Percentiles rank a stretch among this genome's conserved stretches.
Evolutionary conservation across 306 rosid species (phyloP).

Genomic region (Prinsepia uniflora): DNA sequence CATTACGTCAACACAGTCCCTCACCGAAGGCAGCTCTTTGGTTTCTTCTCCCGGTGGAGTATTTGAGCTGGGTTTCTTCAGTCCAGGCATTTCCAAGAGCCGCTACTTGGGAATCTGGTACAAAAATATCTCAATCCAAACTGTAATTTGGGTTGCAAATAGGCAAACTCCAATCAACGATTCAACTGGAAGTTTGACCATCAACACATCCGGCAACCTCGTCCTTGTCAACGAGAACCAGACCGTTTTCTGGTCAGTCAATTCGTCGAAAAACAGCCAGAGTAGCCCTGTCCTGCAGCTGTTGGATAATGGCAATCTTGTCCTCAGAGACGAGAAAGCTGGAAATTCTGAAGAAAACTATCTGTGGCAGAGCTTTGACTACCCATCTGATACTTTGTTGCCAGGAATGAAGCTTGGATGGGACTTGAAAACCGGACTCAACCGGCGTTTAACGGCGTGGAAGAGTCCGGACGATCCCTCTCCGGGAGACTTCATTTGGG

Average conservation of each 20-base stretch:
- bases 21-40: slow-evolving; percentile 22
- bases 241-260: slow-evolving; percentile 38
- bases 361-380: slow-evolving; percentile 48
- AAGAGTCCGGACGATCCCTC: slow-evolving; percentile 45
- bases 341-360: slow-evolving; percentile 2
- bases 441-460: slow-evolving; percentile 47
- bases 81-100: slow-evolving; percentile 26
- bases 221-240: slow-evolving; percentile 20
- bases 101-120: slow-evolving; percentile 49
- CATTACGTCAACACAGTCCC: slow-evolving; percentile 23
- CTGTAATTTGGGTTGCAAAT: slow-evolving; percentile 44
- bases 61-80: slow-evolving; percentile 41
- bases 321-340: slow-evolving; percentile 28
- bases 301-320: slow-evolving; percentile 47
- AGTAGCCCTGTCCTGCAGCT: slow-evolving; percentile 28
- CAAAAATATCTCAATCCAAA: slow-evolving; percentile 17
- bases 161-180: slow-evolving; percentile 25
- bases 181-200: slow-evolving; percentile 25
- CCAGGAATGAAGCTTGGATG: slow-evolving; percentile 49
- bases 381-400: slow-evolving; percentile 37
- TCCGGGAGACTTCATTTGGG: slow-evolving; percentile 30
- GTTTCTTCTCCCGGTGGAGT: slow-evolving; percentile 22
- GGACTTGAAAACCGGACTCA: slow-evolving; percentile 32
- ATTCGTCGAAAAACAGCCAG: slow-evolving; percentile 12
- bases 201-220: slow-evolving; percentile 32